Evolutionary conservation across 2,329 filamentous ascomycete species (phyloP), one percentile per base, ranked within the genome.

Genomic region (Epichloe baconii): DNA sequence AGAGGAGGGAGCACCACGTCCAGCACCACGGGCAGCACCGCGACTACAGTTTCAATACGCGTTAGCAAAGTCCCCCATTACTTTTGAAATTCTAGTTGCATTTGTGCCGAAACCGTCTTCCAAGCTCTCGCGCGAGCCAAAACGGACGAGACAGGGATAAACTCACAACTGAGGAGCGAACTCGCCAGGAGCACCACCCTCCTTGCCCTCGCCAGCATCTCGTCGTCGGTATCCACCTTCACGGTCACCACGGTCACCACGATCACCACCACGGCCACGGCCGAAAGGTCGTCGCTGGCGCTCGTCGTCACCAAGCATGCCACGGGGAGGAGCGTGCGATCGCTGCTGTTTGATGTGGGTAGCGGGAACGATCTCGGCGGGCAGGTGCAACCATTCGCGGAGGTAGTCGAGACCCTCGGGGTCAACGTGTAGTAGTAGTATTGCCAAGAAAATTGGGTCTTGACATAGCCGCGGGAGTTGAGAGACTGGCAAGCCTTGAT

Each of bases 351-450:
- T 98, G 80, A 98, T 97, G 86, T 98, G 93, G 68, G 93, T 98
- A 68, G 94, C 89, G 65, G 93, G 93, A 63, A 98, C 93, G 71
- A 98, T 96, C 84, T 98, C 93, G 71, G 93, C 90, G 68, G 93
- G 93, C 67, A 98, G 86, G 79, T 98, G 93, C 66, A 98, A 90
- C 93, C 93, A 98, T 82, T 98, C 93, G 72, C 93, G 91, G 74
- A 98, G 90, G 83, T 98, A 98, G 80, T 97, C 91, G 73, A 98
- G 91, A 78, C 93, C 93, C 82, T 97, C 90, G 70, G 90, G 73
- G 91, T 96, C 76, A 98, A 85, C 76, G 93, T 96, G 85, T 98
- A 98, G 87, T 98, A 98, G 86, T 97, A 95, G 83, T 90, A 95
- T 78, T 95, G 89, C 89, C 89, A 95, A 63, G 89, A 95, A 86